Percentiles rank a stretch among this genome's conserved stretches.
phyloP scores from a whole-genome alignment of 495 filamentous ascomycete species.

The Aspergillus heteromorphus region DNA sequence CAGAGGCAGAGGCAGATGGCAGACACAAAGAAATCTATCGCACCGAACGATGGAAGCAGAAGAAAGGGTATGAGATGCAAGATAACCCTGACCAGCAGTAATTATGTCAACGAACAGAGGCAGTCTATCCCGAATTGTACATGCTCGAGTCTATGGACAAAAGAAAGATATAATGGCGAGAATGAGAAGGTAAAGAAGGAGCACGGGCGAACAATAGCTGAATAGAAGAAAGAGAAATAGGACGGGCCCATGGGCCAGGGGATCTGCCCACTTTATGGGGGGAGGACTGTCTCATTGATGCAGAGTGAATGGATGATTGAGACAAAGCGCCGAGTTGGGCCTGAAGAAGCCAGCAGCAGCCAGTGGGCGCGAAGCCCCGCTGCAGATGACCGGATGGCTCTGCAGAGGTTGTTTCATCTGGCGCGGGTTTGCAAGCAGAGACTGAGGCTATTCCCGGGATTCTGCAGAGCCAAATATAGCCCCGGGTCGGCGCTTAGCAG shows the following conservation, averaged over 20 bases:
- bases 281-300: neutral
- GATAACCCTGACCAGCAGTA: conserved; percentile 11
- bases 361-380: neutral
- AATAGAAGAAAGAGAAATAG: neutral
- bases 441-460: neutral
- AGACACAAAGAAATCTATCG: neutral
- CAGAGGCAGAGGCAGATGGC: neutral
- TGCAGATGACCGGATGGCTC: neutral
- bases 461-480: conserved; percentile 18
- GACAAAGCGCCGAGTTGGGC: neutral
- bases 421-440: conserved; percentile 1
- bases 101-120: conserved; percentile 1
- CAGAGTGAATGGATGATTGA: neutral
- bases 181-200: neutral
- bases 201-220: neutral
- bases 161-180: conserved; percentile 6
- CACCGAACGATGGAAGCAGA: conserved; percentile 1
- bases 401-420: conserved; percentile 15
- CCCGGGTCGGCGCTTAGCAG: conserved; percentile 13
- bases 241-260: neutral
- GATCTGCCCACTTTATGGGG: neutral
- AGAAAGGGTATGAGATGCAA: neutral
- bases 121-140: conserved; percentile 12
- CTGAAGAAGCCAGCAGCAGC: neutral
- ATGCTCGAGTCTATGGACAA: conserved; percentile 15